Evolutionary conservation across 2,329 filamentous ascomycete species (phyloP), one percentile per base, ranked within the genome.

Genomic region (Xylariaceae sp.): DNA sequence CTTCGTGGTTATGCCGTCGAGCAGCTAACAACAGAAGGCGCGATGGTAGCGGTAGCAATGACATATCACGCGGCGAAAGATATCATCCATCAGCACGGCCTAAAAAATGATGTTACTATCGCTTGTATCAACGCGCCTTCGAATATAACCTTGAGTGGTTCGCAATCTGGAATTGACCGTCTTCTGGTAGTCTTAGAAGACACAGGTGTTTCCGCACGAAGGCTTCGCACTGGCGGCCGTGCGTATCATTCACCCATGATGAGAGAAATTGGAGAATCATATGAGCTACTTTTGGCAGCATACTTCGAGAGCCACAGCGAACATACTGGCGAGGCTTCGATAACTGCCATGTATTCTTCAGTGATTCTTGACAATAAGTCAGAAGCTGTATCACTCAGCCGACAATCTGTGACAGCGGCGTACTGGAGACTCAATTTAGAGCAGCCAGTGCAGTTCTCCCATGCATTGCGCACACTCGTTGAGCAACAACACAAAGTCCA

Each of bases 11-110:
- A 12, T 13, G 42, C 51, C 1, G 51, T 55, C 1, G 46, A 22
- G 2, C 28, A 46, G n/a, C 9, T 38, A 6, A 31, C n/a, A 12
- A 1, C 5, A 0, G 5, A 43, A 2, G 63, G 64, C 0, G 53
- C 45, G 10, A 67, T 67, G 64, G 28, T 62, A 2, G 63, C 60
- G 1, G 59, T 47, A 1, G 60, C 58, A 0, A 4, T 64, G 10
- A 40, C 47, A 0, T 34, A 42, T 12, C 3, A 10, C 1, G 14
- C 45, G 1, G 53, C 51, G 0, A 17, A 49, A 12, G 1, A 12
- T 2, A 31, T 59, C 1, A 53, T 60, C 6, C 9, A 50, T 1
- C 11, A 41, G 1, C 18, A 18, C 1, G 48, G 33, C 9, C 48
- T 56, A 7, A 7, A 38, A 3, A 17, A 2, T 0, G 9, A 55